Conservation (phyloP, 1,139 yeast species). For the Candida tetrigidarum region DNA sequence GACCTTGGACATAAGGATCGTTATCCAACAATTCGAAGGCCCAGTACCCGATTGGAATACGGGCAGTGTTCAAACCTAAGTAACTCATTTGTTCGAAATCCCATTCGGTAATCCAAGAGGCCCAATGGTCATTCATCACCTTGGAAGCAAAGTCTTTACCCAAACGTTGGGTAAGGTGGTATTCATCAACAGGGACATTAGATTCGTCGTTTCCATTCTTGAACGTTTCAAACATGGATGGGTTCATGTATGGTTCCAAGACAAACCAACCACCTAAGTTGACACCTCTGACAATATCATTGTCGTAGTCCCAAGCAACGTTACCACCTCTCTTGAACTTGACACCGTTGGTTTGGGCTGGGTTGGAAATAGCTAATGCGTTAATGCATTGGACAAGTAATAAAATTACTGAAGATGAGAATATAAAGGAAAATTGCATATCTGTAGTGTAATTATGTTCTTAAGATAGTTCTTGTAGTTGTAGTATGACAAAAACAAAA, state of each 20-base stretch:
- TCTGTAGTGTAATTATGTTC: neutral
- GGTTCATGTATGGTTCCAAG: slow-evolving; percentile 82
- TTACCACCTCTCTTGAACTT: slow-evolving; percentile 12
- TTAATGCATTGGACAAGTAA: slow-evolving; percentile 6
- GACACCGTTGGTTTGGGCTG: neutral
- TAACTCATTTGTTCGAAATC: slow-evolving; percentile 67
- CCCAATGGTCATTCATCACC: slow-evolving; percentile 75
- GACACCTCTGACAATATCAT: slow-evolving; percentile 69
- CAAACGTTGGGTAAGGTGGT: slow-evolving; percentile 62
- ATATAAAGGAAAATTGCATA: slow-evolving; percentile 9
- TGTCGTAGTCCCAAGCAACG: slow-evolving; percentile 49
- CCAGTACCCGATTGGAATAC: slow-evolving; percentile 98
- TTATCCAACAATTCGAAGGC: slow-evolving; percentile 66
- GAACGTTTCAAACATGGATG: slow-evolving; percentile 67
- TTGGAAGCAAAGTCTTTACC: slow-evolving; percentile 62
- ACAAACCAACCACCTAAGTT: slow-evolving; percentile 95
- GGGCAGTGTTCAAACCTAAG: slow-evolving; percentile 80
- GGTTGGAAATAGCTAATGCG: slow-evolving; percentile 9
- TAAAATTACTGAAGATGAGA: slow-evolving; percentile 6
- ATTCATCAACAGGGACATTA: slow-evolving; percentile 83
- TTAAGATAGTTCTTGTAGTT: neutral
- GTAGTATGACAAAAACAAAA: neutral
- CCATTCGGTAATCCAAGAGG: slow-evolving; percentile 71
- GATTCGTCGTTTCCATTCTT: slow-evolving; percentile 29
- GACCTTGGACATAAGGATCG: slow-evolving; percentile 94